These are phyloP conservation scores for Senna tora DNA, from an alignment of 306 rosid species.

Conservation along the genomic window DNA sequence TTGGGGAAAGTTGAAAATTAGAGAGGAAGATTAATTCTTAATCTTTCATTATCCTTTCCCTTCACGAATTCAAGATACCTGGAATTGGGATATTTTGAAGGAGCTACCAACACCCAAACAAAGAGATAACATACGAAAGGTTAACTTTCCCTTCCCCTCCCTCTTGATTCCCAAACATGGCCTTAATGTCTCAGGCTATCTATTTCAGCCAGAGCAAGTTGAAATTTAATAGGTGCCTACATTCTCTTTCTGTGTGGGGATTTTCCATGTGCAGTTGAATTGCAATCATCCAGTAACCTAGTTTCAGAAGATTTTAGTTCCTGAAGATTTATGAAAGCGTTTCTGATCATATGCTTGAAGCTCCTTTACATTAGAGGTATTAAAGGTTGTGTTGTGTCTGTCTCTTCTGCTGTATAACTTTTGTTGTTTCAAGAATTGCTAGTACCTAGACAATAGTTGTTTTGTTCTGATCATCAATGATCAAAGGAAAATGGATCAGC, in stretches of 20 bases:
- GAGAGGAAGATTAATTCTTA: too few relatives aligned
- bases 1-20: too few relatives aligned
- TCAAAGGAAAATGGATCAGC: too few relatives aligned
- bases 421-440: not conserved
- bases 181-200: not conserved
- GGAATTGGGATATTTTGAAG: too few relatives aligned
- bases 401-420: not conserved
- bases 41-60: too few relatives aligned
- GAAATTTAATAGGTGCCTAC: not conserved
- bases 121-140: too few relatives aligned
- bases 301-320: not conserved
- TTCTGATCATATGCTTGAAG: conserved; percentile 1
- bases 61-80: too few relatives aligned
- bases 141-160: too few relatives aligned
- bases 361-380: not conserved
- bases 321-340: not conserved
- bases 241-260: not conserved
- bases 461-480: not conserved
- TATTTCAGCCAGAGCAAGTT: not conserved
- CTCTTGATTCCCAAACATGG: too few relatives aligned
- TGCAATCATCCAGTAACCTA: not conserved
- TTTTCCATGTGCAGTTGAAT: not conserved
- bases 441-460: not conserved
- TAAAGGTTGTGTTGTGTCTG: not conserved
- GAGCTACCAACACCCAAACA: too few relatives aligned